Evolutionary conservation across 192 early-diverging fungal genomes (phyloP).

Genomic region (Umbelopsis sp.): DNA sequence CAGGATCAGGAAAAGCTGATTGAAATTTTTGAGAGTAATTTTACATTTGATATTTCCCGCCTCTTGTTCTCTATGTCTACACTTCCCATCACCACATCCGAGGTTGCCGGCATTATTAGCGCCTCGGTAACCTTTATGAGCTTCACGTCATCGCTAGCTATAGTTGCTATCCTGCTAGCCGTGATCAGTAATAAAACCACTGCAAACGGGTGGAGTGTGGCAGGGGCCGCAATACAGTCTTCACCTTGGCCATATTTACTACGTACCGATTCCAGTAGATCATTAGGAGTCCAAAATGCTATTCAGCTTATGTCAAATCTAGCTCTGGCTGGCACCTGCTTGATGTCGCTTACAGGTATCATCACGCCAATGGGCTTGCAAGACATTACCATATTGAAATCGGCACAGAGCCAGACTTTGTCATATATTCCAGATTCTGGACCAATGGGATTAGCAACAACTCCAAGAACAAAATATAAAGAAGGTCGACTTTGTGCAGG

Average conservation of each 20-base stretch:
- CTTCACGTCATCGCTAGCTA: neutral
- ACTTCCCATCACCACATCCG: neutral
- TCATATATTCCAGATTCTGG: neutral
- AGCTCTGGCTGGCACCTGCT: neutral
- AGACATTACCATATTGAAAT: neutral
- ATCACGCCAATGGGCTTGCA: neutral
- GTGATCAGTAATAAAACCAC: neutral
- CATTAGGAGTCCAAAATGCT: neutral
- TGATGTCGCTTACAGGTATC: neutral
- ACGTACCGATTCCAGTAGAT: neutral
- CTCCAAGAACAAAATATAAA: neutral
- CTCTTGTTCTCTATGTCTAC: neutral
- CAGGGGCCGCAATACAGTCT: neutral
- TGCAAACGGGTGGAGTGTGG: neutral
- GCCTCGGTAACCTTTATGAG: neutral
- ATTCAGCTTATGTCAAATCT: neutral
- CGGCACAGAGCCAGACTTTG: neutral
- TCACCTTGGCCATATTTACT: neutral
- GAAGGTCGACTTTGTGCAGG: neutral
- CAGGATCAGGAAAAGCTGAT: no score
- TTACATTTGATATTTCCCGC: neutral
- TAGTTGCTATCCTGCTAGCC: neutral
- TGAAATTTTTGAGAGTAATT: conserved; percentile 1
- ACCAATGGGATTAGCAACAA: neutral
- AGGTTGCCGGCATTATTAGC: neutral